phyloP scores from a whole-genome alignment of 768 basidiomycete genomes.

The Termitomyces sp. region DNA sequence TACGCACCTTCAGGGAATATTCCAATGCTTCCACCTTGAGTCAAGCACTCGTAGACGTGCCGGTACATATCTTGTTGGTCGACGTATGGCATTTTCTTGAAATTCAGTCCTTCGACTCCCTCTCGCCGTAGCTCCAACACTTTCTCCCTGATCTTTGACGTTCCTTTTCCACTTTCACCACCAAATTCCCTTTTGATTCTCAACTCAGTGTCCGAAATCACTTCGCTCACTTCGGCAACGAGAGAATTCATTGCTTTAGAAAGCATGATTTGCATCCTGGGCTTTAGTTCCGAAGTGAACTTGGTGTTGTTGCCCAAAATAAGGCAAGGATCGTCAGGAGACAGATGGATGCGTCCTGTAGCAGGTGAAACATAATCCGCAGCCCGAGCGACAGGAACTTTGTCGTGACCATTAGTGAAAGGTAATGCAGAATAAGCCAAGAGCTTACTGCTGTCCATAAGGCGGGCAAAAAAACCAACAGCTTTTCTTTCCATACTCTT shows the following conservation, averaged over 20 bases:
- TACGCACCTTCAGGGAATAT: slow-evolving; percentile 94
- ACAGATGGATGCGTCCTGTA: slow-evolving; percentile 66
- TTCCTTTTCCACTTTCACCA: slow-evolving; percentile 75
- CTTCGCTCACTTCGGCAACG: slow-evolving; percentile 81
- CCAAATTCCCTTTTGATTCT: slow-evolving; percentile 85
- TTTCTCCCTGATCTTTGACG: slow-evolving; percentile 64
- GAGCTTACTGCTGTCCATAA: slow-evolving; percentile 84
- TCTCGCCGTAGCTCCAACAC: slow-evolving; percentile 53
- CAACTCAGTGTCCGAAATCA: slow-evolving; percentile 85
- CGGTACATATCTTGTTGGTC: slow-evolving; percentile 96
- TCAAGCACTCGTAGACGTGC: slow-evolving; percentile 84
- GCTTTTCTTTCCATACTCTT: slow-evolving; percentile 79
- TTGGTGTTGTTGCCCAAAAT: slow-evolving; percentile 78
- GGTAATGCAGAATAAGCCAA: background rate
- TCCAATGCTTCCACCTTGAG: slow-evolving; percentile 86
- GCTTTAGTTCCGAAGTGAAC: slow-evolving; percentile 70
- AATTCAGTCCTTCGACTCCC: slow-evolving; percentile 64
- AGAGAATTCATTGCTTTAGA: slow-evolving; percentile 75
- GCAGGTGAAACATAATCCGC: slow-evolving; percentile 81
- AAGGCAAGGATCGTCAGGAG: slow-evolving; percentile 74
- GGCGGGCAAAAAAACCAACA: slow-evolving; percentile 75
- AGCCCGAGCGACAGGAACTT: slow-evolving; percentile 93
- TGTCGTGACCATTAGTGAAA: slow-evolving; percentile 10
- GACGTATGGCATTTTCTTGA: slow-evolving; percentile 82
- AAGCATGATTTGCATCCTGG: slow-evolving; percentile 84